Evolutionary conservation across 2,329 filamentous ascomycete genomes (phyloP), one percentile per base, ranked within the genome.

Genomic region (Calonectria multiphialidica): DNA sequence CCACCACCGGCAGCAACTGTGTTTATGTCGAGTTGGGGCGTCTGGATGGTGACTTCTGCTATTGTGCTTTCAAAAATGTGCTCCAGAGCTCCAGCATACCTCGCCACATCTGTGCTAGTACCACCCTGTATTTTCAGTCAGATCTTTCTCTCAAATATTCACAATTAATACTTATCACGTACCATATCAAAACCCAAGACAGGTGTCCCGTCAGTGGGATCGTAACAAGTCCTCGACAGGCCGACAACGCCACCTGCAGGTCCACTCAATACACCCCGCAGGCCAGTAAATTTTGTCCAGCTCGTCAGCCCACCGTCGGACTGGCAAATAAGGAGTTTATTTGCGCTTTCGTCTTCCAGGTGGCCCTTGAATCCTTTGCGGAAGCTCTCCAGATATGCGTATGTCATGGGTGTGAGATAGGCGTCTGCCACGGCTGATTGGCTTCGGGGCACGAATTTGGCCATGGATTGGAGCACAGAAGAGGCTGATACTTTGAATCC

Each of bases 21-120:
- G 80, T 93, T 94, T 82, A 95, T 94, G 76, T 95, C 93, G 2
- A 94, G 86, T 77, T 94, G 93, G 0, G 93, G 93, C 2, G 90
- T 92, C 72, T 93, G 92, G 15, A 94, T 93, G 0, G 92, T 92
- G 1, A 94, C 90, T 30, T 92, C 91, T 0, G 92, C 92, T 5
- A 93, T 91, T 1, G 92, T 93, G 1, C 91, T 93, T 74, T 93
- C 92, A 68, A 94, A 93, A 15, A 94, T 91, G 76, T 95, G 92
- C 68, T 94, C 93, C 74, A 94, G 91, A 47, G 90, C 86, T 13
- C 93, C 93, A 6, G 90, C 90, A 76, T 93, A 94, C 53, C 93
- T 84, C 42, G 91, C 93, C 16, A 94, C 92, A 78, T 95, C 93
- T 2, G 93, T 95, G 64, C 90, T 92, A 2, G 93, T 94, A 13